Evolutionary conservation across 371 early-diverging fungal genomes (phyloP).

Genomic region (Apophysomyces sp.): DNA sequence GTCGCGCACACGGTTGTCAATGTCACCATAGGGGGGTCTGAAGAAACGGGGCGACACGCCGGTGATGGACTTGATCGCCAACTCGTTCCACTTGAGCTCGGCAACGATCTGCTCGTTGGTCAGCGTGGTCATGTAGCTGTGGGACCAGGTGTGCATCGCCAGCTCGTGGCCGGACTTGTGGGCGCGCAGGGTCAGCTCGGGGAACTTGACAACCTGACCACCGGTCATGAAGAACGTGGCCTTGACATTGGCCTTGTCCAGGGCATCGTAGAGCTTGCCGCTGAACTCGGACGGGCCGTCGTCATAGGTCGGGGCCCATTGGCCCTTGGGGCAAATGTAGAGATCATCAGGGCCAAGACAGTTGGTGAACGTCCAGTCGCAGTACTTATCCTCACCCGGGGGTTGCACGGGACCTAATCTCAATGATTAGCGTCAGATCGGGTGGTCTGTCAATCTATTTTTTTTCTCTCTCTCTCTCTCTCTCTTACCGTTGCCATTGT

Average conservation of each 20-base stretch:
- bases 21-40: slow-evolving; percentile 61
- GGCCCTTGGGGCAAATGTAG: slow-evolving; percentile 43
- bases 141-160: slow-evolving; percentile 59
- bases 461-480: neutral
- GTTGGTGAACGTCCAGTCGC: slow-evolving; percentile 53
- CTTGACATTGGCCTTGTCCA: slow-evolving; percentile 50
- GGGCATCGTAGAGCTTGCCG: slow-evolving; percentile 44
- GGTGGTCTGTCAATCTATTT: neutral
- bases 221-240: slow-evolving; percentile 69
- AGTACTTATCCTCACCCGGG: slow-evolving; percentile 33
- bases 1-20: slow-evolving; percentile 53
- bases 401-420: slow-evolving; percentile 29
- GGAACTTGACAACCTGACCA: slow-evolving; percentile 51
- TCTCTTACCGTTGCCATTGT: slow-evolving; percentile 13
- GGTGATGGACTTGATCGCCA: slow-evolving; percentile 58
- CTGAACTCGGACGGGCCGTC: slow-evolving; percentile 59
- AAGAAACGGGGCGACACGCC: slow-evolving; percentile 62
- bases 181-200: slow-evolving; percentile 50
- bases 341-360: slow-evolving; percentile 46
- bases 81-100: slow-evolving; percentile 64
- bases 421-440: neutral
- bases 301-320: slow-evolving; percentile 58
- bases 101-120: slow-evolving; percentile 63
- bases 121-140: slow-evolving; percentile 58
- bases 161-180: slow-evolving; percentile 49